Conservation (phyloP, 768 basidiomycete species). For the Naganishia kalamii region DNA sequence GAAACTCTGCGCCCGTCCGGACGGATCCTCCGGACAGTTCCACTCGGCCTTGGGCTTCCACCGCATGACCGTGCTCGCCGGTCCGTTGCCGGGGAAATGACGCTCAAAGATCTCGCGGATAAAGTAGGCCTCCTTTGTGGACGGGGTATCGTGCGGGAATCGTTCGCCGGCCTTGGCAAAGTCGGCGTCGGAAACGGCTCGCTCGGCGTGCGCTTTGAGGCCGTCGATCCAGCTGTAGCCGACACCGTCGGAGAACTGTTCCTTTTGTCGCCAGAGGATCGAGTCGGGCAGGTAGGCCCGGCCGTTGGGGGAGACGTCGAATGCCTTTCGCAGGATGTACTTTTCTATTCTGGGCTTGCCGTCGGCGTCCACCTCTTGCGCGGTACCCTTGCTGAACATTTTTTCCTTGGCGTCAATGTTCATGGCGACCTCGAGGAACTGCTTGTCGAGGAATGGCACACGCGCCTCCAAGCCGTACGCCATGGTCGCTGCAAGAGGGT, state of each 20-base stretch:
- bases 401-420: slow-evolving; percentile 80
- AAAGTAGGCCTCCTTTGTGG: slow-evolving; percentile 89
- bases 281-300: slow-evolving; percentile 87
- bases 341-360: slow-evolving; percentile 94
- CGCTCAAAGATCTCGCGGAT: slow-evolving; percentile 88
- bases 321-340: slow-evolving; percentile 95
- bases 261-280: slow-evolving; percentile 98
- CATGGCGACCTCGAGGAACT: slow-evolving; percentile 90
- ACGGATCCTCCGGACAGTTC: slow-evolving; percentile 92
- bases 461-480: slow-evolving; percentile 99
- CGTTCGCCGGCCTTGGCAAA: slow-evolving; percentile 66
- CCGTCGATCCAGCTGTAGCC: slow-evolving; percentile 99
- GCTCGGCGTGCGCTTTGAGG: slow-evolving; percentile 79
- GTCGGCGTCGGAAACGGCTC: slow-evolving; percentile 69
- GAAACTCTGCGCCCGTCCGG: slow-evolving; percentile 88
- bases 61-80: slow-evolving; percentile 83
- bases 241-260: slow-evolving; percentile 98
- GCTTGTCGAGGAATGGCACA: slow-evolving; percentile 96
- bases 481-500: slow-evolving; percentile 70
- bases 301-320: slow-evolving; percentile 70
- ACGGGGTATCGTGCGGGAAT: slow-evolving; percentile 62
- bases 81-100: slow-evolving; percentile 74
- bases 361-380: slow-evolving; percentile 70
- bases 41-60: slow-evolving; percentile 95
- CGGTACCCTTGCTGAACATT: slow-evolving; percentile 74